Percentiles rank a stretch among this genome's conserved stretches.
Conservation (phyloP, 345 rosid genomes). For the Crucihimalaya himalaica region DNA sequence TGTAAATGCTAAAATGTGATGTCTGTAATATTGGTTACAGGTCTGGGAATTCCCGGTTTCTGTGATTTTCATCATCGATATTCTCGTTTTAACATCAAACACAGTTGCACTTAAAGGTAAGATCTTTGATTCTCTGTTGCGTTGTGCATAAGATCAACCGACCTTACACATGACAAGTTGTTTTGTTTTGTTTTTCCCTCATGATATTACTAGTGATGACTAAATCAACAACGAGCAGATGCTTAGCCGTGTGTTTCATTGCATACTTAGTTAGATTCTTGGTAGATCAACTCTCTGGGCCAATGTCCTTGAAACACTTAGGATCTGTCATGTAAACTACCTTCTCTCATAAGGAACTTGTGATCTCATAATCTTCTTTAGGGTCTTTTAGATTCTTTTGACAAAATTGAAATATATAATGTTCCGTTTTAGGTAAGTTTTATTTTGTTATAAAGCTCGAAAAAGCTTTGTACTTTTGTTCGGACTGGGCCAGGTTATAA, state of each 20-base stretch:
- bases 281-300: constrained; percentile 38
- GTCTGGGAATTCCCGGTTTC: constrained; percentile 85
- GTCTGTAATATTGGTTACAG: constrained; percentile 41
- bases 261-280: constrained; percentile 64
- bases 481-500: no score
- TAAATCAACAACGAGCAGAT: constrained; percentile 52
- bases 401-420: no score
- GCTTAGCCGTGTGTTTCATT: constrained; percentile 58
- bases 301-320: constrained; percentile 36
- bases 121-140: constrained; percentile 4
- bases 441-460: no score
- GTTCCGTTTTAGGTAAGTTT: no score
- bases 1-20: background rate
- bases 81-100: constrained; percentile 75
- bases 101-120: constrained; percentile 74
- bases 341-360: constrained; percentile 10
- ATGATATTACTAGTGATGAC: constrained; percentile 53
- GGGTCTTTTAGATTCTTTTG: background rate
- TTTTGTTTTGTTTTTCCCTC: background rate
- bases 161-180: background rate
- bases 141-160: background rate
- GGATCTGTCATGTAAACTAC: constrained; percentile 17
- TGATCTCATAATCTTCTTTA: background rate
- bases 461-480: no score
- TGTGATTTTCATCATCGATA: constrained; percentile 66